Evolutionary conservation across 345 rosid genomes (phyloP).

Genomic region (Isatis tinctoria): DNA sequence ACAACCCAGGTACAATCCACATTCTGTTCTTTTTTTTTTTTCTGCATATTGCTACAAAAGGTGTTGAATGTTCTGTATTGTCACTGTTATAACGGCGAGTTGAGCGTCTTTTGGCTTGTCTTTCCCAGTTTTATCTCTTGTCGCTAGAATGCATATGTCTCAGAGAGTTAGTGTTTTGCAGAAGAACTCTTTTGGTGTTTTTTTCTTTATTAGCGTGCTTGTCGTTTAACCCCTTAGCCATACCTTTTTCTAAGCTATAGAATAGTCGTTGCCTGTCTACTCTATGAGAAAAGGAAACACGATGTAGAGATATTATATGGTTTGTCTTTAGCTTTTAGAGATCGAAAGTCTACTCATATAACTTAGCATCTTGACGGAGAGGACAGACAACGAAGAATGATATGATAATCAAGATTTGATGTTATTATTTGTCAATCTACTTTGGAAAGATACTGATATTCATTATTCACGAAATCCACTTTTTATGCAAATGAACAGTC

Average conservation of each 20-base stretch:
- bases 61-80: neutral
- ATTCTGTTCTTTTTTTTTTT: neutral
- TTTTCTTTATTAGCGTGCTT: neutral
- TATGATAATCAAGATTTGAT: neutral
- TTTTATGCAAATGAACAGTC: slow-evolving; percentile 55
- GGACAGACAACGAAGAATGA: neutral
- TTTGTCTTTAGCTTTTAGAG: neutral
- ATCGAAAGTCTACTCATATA: neutral
- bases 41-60: neutral
- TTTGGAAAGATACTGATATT: neutral
- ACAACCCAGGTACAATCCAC: slow-evolving; percentile 65
- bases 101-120: neutral
- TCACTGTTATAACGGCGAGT: neutral
- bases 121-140: neutral
- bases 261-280: neutral
- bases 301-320: neutral
- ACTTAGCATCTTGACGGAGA: neutral
- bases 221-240: neutral
- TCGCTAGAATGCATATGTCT: neutral
- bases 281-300: neutral
- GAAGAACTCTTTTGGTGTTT: neutral
- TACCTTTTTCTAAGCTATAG: neutral
- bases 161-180: neutral
- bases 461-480: neutral
- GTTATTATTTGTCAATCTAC: neutral